Evolutionary conservation across 2,329 filamentous ascomycete genomes (phyloP).

Genomic region (Colletotrichum shisoi): DNA sequence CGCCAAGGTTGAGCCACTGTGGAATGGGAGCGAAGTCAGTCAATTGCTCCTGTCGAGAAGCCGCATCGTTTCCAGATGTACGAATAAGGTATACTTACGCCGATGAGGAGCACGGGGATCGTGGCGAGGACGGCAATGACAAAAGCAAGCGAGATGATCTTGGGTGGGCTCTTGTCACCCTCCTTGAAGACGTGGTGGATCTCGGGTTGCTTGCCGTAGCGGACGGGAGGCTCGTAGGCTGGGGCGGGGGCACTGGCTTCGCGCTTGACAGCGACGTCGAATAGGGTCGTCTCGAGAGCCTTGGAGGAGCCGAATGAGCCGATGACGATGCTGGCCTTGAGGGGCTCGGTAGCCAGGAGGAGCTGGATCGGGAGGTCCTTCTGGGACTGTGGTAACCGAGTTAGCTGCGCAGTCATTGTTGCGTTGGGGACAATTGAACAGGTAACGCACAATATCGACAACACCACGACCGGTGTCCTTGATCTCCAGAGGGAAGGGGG

Average conservation of each 20-base stretch:
- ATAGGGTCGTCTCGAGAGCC: conserved; percentile 73
- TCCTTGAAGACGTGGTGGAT: conserved; percentile 90
- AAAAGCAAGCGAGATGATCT: conserved; percentile 81
- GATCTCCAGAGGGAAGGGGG: conserved; percentile 81
- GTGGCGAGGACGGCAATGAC: conserved; percentile 74
- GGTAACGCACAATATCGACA: conserved; percentile 76
- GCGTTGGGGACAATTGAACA: neutral
- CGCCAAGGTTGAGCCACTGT: conserved; percentile 83
- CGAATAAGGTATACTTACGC: conserved; percentile 59
- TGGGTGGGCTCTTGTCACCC: conserved; percentile 81
- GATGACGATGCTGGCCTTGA: conserved; percentile 83
- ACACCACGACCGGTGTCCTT: conserved; percentile 89
- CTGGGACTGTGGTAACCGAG: conserved; percentile 68
- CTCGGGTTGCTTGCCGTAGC: conserved; percentile 83
- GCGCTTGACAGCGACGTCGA: conserved; percentile 73
- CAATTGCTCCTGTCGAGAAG: conserved; percentile 20
- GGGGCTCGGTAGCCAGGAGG: conserved; percentile 69
- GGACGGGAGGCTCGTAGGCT: conserved; percentile 71
- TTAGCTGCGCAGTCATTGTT: conserved; percentile 7
- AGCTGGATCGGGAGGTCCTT: conserved; percentile 90
- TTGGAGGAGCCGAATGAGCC: conserved; percentile 82
- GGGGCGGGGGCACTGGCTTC: conserved; percentile 69
- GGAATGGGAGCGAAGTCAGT: conserved; percentile 40
- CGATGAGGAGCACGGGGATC: conserved; percentile 74
- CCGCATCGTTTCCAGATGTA: neutral